Base-by-base conservation (phyloP, 768 basidiomycete species). In the Termitomyces titanicus region DNA sequence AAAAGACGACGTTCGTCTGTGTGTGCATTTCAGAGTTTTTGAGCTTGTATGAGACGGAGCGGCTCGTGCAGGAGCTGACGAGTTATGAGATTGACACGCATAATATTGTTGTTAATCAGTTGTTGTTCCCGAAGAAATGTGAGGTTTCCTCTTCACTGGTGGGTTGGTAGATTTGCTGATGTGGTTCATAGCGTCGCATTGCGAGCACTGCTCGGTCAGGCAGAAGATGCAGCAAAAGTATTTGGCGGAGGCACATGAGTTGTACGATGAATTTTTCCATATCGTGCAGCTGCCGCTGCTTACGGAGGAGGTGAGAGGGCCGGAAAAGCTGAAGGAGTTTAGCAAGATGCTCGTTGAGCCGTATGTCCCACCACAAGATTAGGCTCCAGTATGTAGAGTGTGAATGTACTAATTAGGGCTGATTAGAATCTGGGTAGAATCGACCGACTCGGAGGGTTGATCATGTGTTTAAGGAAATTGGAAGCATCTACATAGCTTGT, bases 201-300 rank as follows among this genome's bases (percentile, higher is more conserved):
- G 97, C 72, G 92, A 95, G 62, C 96, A 98, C 70, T 99, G 97
- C 72, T 79, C 80, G 50, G 94, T 98, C 18, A 84, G 97, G 56
- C 87, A 92, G 71, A 89, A 88, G 74, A 98, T 98, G 96, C 94
- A 98, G 72, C 94, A 97, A 72, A 98, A 97, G 71, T 99, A 99
- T 70, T 83, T 99, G 20, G 81, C 79, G 46, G 97, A 98, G 73
- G 95, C 96, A 15, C 92, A 97, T 72, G 96, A 98, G 67, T 86
- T 98, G 47, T 97, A 97, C 68, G 92, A 93, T 71, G 94, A 97
- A 64, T 97, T 96, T 70, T 99, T 98, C 86, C 94, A 99, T 70
- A 97, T 99, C 63, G 74, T 98, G 15, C 85, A 89, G 68, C 81
- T 99, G 46, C 97, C 97, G 2, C 74, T 99, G 34, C 83, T 98